Evolutionary conservation across 805 yeast genomes (phyloP).

Genomic region (Teunomyces funiuensis): DNA sequence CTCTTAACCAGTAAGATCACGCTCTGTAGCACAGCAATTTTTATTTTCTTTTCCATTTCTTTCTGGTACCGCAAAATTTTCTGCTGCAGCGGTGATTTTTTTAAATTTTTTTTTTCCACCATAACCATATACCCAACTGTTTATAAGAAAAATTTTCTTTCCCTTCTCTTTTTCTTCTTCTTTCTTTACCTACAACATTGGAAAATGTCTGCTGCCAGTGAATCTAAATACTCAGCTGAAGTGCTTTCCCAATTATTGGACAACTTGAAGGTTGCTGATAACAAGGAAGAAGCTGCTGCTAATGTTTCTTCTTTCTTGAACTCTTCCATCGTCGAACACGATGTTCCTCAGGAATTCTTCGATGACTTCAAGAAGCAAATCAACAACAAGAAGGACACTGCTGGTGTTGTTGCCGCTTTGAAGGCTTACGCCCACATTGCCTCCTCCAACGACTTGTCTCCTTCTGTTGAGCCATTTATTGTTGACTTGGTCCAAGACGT

Average conservation of each 20-base stretch:
- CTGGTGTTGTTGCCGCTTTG: slow-evolving; percentile 71
- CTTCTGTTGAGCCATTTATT: slow-evolving; percentile 94
- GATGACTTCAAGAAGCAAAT: slow-evolving; percentile 71
- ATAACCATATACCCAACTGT: slow-evolving; percentile 1
- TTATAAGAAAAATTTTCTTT: slow-evolving; percentile 5
- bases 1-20: background rate
- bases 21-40: background rate
- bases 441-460: slow-evolving; percentile 70
- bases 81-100: background rate
- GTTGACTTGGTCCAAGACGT: slow-evolving; percentile 74
- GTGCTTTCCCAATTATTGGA: slow-evolving; percentile 92
- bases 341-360: slow-evolving; percentile 90
- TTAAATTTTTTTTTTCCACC: slow-evolving; percentile 2
- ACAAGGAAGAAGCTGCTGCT: slow-evolving; percentile 80
- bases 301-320: slow-evolving; percentile 91
- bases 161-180: slow-evolving; percentile 10
- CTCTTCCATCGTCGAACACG: slow-evolving; percentile 97
- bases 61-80: slow-evolving; percentile 1
- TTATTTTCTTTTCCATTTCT: background rate
- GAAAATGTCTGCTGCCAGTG: slow-evolving; percentile 55
- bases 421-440: slow-evolving; percentile 86
- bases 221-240: slow-evolving; percentile 64
- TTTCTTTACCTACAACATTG: slow-evolving; percentile 25
- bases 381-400: slow-evolving; percentile 73
- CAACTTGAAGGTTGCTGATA: slow-evolving; percentile 91